Percentiles rank a stretch among this genome's conserved stretches.
These are phyloP conservation scores for Phytopythium cucurbitacearum DNA, from an alignment of 352 stramenopile species.

Conservation along the genomic window DNA sequence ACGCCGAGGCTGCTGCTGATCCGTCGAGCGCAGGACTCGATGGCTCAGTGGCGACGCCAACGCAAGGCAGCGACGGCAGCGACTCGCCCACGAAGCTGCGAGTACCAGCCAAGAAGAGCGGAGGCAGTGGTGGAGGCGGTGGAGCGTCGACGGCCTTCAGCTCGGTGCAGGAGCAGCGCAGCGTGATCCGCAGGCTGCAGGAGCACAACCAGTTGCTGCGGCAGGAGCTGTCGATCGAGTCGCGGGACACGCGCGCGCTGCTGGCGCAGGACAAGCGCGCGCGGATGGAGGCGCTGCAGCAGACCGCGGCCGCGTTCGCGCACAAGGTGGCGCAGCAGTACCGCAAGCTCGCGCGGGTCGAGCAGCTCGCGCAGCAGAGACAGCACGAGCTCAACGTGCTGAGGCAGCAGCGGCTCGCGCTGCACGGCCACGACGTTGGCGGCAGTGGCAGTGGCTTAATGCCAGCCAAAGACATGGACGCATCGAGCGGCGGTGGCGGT, in stretches of 20 bases:
- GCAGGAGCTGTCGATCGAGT: slow-evolving; percentile 69
- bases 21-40: slow-evolving; percentile 5
- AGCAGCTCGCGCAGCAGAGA: slow-evolving; percentile 42
- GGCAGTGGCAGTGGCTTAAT: background rate
- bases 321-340: slow-evolving; percentile 47
- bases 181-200: slow-evolving; percentile 68
- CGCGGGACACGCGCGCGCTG: slow-evolving; percentile 44
- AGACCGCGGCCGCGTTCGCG: slow-evolving; percentile 35
- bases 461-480: background rate
- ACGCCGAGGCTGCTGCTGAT: slow-evolving; percentile 11
- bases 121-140: no score
- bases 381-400: slow-evolving; percentile 42
- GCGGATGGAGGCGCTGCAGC: slow-evolving; percentile 52
- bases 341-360: slow-evolving; percentile 33
- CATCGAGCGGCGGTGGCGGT: background rate
- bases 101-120: slow-evolving; percentile 21
- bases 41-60: slow-evolving; percentile 4
- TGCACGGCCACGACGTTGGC: slow-evolving; percentile 13
- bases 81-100: slow-evolving; percentile 6
- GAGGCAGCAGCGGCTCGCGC: slow-evolving; percentile 19
- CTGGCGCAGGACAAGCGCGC: slow-evolving; percentile 49
- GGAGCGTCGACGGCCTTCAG: slow-evolving; percentile 18
- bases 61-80: slow-evolving; percentile 8
- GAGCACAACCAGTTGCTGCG: slow-evolving; percentile 74
- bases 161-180: slow-evolving; percentile 66